Base-by-base conservation (phyloP, 192 early-diverging fungal genomes). In the Entomortierella parvispora region DNA sequence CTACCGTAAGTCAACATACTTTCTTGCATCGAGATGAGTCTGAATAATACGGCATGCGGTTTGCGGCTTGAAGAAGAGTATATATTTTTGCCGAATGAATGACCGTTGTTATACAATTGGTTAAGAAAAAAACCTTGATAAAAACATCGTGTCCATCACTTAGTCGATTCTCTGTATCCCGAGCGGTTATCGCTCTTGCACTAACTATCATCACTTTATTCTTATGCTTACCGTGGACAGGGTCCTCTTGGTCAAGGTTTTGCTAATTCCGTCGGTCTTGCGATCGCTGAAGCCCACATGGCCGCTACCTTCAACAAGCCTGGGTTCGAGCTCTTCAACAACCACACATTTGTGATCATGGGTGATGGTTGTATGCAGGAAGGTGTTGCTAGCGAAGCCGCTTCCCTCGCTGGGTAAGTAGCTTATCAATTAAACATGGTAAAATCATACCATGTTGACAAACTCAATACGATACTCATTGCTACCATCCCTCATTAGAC, bases 361-460 rank as follows among this genome's bases (percentile, higher is more conserved):
- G 97, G 97, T 64, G 97, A 99, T 79, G 97, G 97, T 57, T 99
- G 97, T 85, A 78, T 99, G 56, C 97, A 99, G 84, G 97, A 99
- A 82, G 97, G 97, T 88, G 93, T 99, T 44, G 83, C 93, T 28
- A 88, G 93, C 23, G 97, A 99, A 81, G 93, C 97, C 26, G 85
- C 85, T 53, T 95, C 95, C 25, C 87, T 99, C 40, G 97, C 97
- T 32, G 97, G 93, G 93, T 88, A 82, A 64, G 67, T 71, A 47
- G 34, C 11, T 26, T 54, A 49, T 43, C n/a, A 20, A 26, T 12
- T 56, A 59, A 11, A 32, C 33, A 40, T 17, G 29, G 11, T 2
- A 9, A 28, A 5, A 20, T 69, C 28, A 32, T 31, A n/a, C 18
- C 9, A 6, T 2, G 17, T 17, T 52, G 29, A 52, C 50, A 26